Evolutionary conservation across 2,329 filamentous ascomycete genomes (phyloP), one percentile per base, ranked within the genome.

Genomic region (Pseudogymnoascus sp.): DNA sequence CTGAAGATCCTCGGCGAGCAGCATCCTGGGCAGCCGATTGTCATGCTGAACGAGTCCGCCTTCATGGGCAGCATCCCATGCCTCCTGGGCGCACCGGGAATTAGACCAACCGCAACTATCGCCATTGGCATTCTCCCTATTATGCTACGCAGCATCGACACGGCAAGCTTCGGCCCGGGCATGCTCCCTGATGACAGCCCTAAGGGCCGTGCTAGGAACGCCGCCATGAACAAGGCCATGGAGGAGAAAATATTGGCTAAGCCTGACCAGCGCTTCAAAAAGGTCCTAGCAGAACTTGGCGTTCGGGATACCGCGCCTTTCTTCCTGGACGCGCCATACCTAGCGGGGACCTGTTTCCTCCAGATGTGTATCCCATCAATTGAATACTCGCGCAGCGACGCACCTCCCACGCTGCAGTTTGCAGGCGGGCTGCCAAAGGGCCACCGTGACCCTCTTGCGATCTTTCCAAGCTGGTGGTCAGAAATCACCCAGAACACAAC

Each of bases 381-480:
- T 7, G 75, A 78, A 63, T 76, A 74, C 61, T 70, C 69, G 1
- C 67, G 75, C 2, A 70, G 66, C 33, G 75, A 77, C 63, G 65
- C 78, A 2, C 74, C 76, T 6, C 63, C 73, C 0, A 73, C 74
- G 12, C 70, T 83, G 26, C 73, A 75, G 6, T 82, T 78, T 62
- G 73, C 75, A 22, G 82, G 82, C 2, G 76, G 73, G 3, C 64
- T 79, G 4, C 74, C 76, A 0, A 72, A 71, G n/a, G 73, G 73
- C 40, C 64, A 68, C 2, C 10, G 74, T 61, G 68, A 72, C 35
- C 56, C 68, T 0, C 63, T 64, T 41, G 72, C 74, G 33, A 62
- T 62, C 2, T 74, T 72, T 38, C 81, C 81, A 0, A 28, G 67
- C 6, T 84, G 79, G 77, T 84, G 79, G 79, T 61, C 72, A 2